phyloP scores from a whole-genome alignment of 2,329 filamentous ascomycete genomes.

The Fusarium drepaniforme region DNA sequence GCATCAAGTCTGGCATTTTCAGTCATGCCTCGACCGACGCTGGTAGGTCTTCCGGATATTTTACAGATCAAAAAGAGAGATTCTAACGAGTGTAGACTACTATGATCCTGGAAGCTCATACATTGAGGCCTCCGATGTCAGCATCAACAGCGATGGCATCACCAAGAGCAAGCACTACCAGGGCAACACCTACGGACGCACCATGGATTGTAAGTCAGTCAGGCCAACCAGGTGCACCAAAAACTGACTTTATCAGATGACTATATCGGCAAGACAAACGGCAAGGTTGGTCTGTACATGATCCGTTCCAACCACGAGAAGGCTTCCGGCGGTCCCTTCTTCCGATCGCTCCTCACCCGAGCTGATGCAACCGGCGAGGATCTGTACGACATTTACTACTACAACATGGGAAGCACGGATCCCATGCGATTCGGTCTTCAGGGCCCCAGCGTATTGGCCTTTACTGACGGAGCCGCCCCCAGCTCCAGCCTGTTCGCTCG shows the following conservation, averaged over 20 bases:
- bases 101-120: conserved; percentile 49
- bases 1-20: conserved; percentile 48
- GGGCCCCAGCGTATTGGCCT: conserved; percentile 54
- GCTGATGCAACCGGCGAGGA: conserved; percentile 52
- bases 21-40: conserved; percentile 42
- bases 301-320: conserved; percentile 56
- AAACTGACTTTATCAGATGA: conserved; percentile 44
- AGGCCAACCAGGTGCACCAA: accelerated
- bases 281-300: conserved; percentile 52
- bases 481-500: conserved; percentile 51
- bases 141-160: conserved; percentile 43
- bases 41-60: background rate
- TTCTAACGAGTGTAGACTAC: conserved; percentile 32
- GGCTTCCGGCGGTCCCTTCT: conserved; percentile 54
- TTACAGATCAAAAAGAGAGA: background rate
- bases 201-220: conserved; percentile 43
- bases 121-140: conserved; percentile 50
- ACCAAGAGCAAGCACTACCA: conserved; percentile 57
- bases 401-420: conserved; percentile 58
- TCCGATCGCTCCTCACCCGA: conserved; percentile 53
- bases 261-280: conserved; percentile 52
- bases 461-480: conserved; percentile 53
- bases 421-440: conserved; percentile 56
- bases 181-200: conserved; percentile 53
- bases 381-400: conserved; percentile 58